Conservation (phyloP, 805 yeast species). For the Saccharomycodes ludwigii region DNA sequence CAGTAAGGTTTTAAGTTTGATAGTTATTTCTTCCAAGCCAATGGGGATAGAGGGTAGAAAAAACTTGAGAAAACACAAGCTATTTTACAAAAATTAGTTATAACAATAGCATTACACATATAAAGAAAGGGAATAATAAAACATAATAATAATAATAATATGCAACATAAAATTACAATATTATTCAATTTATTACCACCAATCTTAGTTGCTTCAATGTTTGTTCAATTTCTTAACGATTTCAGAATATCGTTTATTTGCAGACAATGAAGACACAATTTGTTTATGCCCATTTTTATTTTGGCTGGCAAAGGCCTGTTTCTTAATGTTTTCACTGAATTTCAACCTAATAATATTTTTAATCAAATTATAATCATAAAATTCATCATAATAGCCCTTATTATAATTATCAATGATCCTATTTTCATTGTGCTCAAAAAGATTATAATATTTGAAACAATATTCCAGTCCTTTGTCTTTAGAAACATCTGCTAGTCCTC, state of each 20-base stretch:
- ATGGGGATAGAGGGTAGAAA: too few relatives aligned
- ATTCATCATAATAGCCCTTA: background rate
- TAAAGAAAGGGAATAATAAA: too few relatives aligned
- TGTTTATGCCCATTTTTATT: background rate
- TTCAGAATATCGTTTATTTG: slow-evolving; percentile 17
- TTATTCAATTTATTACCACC: background rate
- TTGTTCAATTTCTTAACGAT: slow-evolving; percentile 15
- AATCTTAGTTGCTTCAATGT: slow-evolving; percentile 2
- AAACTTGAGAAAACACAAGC: too few relatives aligned
- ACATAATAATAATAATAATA: too few relatives aligned
- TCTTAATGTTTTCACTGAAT: slow-evolving; percentile 19
- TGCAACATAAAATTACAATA: too few relatives aligned
- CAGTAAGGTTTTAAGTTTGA: too few relatives aligned
- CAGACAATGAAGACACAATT: slow-evolving; percentile 13
- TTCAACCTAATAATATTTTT: slow-evolving; percentile 19
- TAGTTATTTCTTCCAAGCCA: too few relatives aligned
- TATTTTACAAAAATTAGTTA: too few relatives aligned
- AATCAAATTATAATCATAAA: slow-evolving; percentile 3
- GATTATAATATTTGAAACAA: slow-evolving; percentile 10
- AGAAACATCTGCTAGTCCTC: slow-evolving; percentile 10
- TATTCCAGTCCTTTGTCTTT: slow-evolving; percentile 11
- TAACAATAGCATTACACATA: too few relatives aligned
- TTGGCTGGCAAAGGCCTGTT: too few relatives aligned
- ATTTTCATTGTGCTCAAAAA: slow-evolving; percentile 1
- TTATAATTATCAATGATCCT: slow-evolving; percentile 1